Base-by-base conservation (phyloP, 2,329 filamentous ascomycete species). In the Hortaea werneckii region DNA sequence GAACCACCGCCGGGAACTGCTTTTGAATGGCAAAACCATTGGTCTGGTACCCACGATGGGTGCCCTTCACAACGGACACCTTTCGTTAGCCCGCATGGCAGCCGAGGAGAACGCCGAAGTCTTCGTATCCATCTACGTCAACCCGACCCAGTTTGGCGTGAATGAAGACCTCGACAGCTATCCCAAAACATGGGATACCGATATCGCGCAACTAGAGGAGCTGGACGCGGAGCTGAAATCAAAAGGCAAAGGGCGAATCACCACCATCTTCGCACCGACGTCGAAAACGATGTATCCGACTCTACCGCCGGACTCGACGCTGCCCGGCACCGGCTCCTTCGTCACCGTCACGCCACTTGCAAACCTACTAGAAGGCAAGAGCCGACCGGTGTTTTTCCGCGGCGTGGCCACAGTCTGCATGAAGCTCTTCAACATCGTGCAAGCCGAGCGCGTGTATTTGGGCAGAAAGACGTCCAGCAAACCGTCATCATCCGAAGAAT, bases 1-100 rank as follows among this genome's bases (percentile, higher is more conserved):
- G 35, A 66, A 74, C 56, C 84, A 83, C 72, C 80, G 87, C 32
- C 75, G 71, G 20, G 75, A 80, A 37, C 79, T 88, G 49, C 68
- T 80, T 32, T 67, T 80, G 49, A 74, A 80, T 58, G 77, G 83
- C 56, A 79, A 83, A 47, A 82, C 81, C 39, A 81, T 98, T 47
- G 87, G 85, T 48, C 79, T 98, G 28, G 88, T 98, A 32, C 92
- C 92, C 1, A 98, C 92, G 29, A 96, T 98, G 92, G 92, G 92
- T 51, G 92, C 92, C 42, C 76, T 98, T n/a, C 92, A 98, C 66
- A 78, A 81, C 45, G 92, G 92, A 37, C 92, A 98, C 67, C 68
- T 95, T 43, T 85, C 85, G 3, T 77, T 98, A 20, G 84, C 95
- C 58, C 84, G 87, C 48, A 78, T 82, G 56, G 92, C 92, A 3